Evolutionary conservation across 108 stramenopile genomes (phyloP).

Genomic region (Phaeodactylum tricornutum): DNA sequence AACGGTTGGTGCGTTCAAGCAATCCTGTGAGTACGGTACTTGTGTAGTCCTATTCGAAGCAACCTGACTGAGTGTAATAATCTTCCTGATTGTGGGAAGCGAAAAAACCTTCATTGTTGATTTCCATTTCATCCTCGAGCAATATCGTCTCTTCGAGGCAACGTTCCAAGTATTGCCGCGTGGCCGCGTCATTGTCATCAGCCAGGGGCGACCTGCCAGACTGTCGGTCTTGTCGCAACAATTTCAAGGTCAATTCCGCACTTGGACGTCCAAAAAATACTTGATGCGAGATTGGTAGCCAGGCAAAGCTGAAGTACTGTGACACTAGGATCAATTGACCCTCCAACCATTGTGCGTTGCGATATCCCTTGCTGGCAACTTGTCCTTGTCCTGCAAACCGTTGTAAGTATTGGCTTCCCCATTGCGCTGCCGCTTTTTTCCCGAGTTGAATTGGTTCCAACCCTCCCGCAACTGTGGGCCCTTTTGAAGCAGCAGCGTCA

Average conservation of each 20-base stretch:
- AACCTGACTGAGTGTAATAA: slow-evolving; percentile 4
- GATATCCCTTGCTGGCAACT: slow-evolving; percentile 49
- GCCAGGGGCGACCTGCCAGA: slow-evolving; percentile 37
- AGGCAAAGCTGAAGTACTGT: slow-evolving; percentile 66
- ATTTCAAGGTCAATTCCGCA: slow-evolving; percentile 46
- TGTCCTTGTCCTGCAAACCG: slow-evolving; percentile 56
- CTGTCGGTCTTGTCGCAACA: slow-evolving; percentile 13
- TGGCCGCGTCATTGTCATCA: not conserved
- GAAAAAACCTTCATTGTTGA: slow-evolving; percentile 7
- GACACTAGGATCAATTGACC: slow-evolving; percentile 67
- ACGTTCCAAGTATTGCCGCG: slow-evolving; percentile 18
- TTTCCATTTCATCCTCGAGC: slow-evolving; percentile 30
- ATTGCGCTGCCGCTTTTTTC: slow-evolving; percentile 42
- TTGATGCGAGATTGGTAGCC: slow-evolving; percentile 69
- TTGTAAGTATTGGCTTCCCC: slow-evolving; percentile 56
- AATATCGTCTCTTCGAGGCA: slow-evolving; percentile 41
- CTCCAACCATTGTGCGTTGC: slow-evolving; percentile 50
- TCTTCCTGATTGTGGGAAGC: slow-evolving; percentile 3
- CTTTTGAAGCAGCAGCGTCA: not conserved
- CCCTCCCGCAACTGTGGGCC: not conserved
- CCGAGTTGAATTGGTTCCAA: slow-evolving; percentile 64
- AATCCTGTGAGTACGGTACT: too few species aligned
- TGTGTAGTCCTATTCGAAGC: slow-evolving; percentile 15
- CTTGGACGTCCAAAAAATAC: slow-evolving; percentile 73
- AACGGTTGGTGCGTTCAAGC: too few species aligned